Evolutionary conservation across 1,139 yeast genomes (phyloP).

Genomic region (Zygoascus meyerae): DNA sequence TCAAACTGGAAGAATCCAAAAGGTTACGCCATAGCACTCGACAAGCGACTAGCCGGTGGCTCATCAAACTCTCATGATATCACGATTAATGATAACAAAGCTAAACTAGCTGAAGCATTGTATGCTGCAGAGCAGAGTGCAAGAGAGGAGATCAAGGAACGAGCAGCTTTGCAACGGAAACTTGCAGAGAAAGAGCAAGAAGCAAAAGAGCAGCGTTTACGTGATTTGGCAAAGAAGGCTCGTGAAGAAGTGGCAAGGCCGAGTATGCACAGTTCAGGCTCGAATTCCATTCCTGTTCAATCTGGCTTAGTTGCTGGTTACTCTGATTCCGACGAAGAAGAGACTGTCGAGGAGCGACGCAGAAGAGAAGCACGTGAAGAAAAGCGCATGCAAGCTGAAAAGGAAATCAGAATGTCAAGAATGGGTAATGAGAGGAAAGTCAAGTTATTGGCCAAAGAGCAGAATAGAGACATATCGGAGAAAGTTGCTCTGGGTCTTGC

Average conservation of each 20-base stretch:
- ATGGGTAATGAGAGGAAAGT: conserved; percentile 45
- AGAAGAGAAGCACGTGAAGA: conserved; percentile 42
- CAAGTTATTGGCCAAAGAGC: conserved; percentile 40
- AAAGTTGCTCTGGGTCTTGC: conserved; percentile 50
- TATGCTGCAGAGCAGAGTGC: conserved; percentile 71
- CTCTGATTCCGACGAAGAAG: conserved; percentile 16
- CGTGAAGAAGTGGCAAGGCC: conserved; percentile 34
- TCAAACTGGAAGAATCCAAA: conserved; percentile 96
- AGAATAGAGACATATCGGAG: conserved; percentile 50
- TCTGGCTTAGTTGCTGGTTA: conserved; percentile 6
- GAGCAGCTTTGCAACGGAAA: conserved; percentile 53
- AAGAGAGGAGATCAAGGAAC: conserved; percentile 56
- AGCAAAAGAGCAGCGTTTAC: conserved; percentile 55
- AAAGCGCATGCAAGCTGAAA: conserved; percentile 43
- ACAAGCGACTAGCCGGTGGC: conserved; percentile 65
- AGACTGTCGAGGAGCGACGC: conserved; percentile 28
- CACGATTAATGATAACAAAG: conserved; percentile 55
- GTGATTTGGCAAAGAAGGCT: conserved; percentile 54
- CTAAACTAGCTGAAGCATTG: conserved; percentile 63
- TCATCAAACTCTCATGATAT: conserved; percentile 38
- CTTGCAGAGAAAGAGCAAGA: conserved; percentile 50
- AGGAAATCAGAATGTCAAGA: conserved; percentile 40
- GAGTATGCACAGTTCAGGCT: conserved; percentile 1
- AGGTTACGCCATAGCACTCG: conserved; percentile 80
- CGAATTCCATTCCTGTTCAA: conserved; percentile 11